Evolutionary conservation across 495 filamentous ascomycete genomes (phyloP).

Genomic region (Neurospora sp.): DNA sequence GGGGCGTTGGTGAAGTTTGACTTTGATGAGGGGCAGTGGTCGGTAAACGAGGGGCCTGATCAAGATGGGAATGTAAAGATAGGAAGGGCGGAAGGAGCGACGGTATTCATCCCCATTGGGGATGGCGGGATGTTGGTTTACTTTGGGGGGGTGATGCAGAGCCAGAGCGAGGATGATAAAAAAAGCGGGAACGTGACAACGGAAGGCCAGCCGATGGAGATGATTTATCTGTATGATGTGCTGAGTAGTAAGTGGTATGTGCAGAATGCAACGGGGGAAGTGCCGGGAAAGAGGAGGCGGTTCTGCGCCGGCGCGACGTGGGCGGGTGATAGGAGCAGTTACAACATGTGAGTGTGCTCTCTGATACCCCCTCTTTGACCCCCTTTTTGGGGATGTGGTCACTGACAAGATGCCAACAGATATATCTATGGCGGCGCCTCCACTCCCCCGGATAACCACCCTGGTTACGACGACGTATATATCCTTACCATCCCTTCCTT

Average conservation of each 20-base stretch:
- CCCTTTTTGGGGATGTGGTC: background rate
- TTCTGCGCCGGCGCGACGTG: conserved; percentile 47
- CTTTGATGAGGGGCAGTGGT: background rate
- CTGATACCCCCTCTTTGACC: background rate
- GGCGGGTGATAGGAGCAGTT: conserved; percentile 42
- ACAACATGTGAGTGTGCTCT: conserved; percentile 39
- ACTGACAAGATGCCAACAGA: conserved; percentile 14
- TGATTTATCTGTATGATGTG: conserved; percentile 44
- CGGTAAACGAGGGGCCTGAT: background rate
- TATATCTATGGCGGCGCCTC: conserved; percentile 44
- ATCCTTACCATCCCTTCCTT: conserved; percentile 48
- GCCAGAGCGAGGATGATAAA: conserved; percentile 2
- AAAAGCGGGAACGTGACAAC: conserved; percentile 21
- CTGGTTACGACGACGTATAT: conserved; percentile 46
- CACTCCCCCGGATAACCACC: conserved; percentile 23
- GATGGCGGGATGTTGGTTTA: conserved; percentile 43
- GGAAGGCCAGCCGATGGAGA: conserved; percentile 21
- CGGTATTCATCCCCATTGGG: conserved; percentile 41
- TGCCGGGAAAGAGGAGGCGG: conserved; percentile 35
- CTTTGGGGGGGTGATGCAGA: conserved; percentile 34
- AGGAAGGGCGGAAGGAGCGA: conserved; percentile 33
- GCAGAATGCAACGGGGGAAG: conserved; percentile 36
- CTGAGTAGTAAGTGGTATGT: conserved; percentile 42
- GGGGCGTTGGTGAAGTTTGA: background rate
- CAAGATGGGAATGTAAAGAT: background rate